Base-by-base conservation (phyloP, 2,329 filamentous ascomycete genomes). In the Cordyceps tenuipes region DNA sequence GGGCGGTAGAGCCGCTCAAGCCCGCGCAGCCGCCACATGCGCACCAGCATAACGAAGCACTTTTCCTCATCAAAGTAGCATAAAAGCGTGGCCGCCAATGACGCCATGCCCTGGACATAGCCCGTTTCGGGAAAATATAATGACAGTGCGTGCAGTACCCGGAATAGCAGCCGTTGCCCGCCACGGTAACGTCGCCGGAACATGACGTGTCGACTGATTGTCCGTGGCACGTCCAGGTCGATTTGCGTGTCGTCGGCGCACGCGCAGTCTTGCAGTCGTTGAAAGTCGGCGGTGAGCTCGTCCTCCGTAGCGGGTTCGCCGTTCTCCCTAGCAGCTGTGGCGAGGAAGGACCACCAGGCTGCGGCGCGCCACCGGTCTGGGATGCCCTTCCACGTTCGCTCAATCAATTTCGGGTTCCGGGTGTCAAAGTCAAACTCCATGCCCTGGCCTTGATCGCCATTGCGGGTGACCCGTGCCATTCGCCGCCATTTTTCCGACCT, bases 31-130 rank as follows among this genome's bases (percentile, higher is more conserved):
- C 91, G 85, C 91, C 93, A 99, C 69, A 99, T 80, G 26, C 94
- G 85, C n/a, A 95, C 92, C 58, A 97, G 77, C 94, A 99, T 97
- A 52, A 97, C 85, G 68, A 99, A 99, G 6, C 90, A 87, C 66
- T 86, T 86, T 72, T 97, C 94, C 73, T 99, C 94, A 65, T 97
- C 93, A 72, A 92, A 99, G 71, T 99, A 99, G 70, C 93, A 96
- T 7, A 99, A 83, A 21, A 99, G 78, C 0, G 94, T 97, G 1
- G 93, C 93, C 1, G 90, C 92, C 44, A 97, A 78, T 23, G 91
- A 90, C 17, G 93, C 94, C 94, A 99, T 99, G 58, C 94, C 94
- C 73, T 99, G 94, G 0, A 97, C 94, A 71, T 99, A 99, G 31
- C 94, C 94, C 6, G 90, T 94, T 26, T 89, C 87, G 0, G 91